Percentiles rank a stretch among this genome's conserved stretches.
phyloP scores from a whole-genome alignment of 2,329 filamentous ascomycete genomes.

The Hymenoscyphus repandus region DNA sequence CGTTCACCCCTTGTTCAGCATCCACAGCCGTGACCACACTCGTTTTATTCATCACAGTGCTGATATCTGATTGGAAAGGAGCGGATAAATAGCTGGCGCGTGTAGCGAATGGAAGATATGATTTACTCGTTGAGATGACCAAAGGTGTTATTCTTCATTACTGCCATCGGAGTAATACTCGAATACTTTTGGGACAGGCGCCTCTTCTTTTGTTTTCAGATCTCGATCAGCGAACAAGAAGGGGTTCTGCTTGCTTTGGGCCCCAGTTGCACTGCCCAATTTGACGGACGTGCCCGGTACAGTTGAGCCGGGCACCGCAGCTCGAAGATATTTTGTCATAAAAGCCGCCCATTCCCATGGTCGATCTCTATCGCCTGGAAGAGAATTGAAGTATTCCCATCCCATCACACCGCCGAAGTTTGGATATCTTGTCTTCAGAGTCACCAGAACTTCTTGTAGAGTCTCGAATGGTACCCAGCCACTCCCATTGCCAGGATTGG shows the following conservation, averaged over 20 bases:
- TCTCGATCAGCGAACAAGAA: constrained; percentile 19
- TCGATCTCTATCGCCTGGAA: constrained; percentile 54
- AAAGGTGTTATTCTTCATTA: constrained; percentile 13
- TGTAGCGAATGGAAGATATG: not conserved
- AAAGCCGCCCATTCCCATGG: constrained; percentile 76
- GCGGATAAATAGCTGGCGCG: not conserved
- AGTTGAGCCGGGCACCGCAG: not conserved
- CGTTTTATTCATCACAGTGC: too few species aligned
- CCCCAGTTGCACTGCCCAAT: constrained; percentile 2
- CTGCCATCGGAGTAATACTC: constrained; percentile 26
- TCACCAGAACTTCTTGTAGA: constrained; percentile 51
- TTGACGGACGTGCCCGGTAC: not conserved
- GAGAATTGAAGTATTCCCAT: constrained; percentile 90
- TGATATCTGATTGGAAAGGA: too few species aligned
- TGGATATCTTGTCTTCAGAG: constrained; percentile 54
- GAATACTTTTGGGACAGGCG: constrained; percentile 23
- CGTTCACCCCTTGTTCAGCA: not conserved
- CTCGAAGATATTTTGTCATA: constrained; percentile 40
- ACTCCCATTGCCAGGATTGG: constrained; percentile 68
- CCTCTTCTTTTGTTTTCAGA: constrained; percentile 15
- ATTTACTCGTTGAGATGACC: too few species aligned
- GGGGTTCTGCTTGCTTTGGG: constrained; percentile 6
- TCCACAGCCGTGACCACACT: not conserved
- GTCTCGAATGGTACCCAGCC: constrained; percentile 57
- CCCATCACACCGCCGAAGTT: constrained; percentile 85